Conservation (phyloP, 2,329 filamentous ascomycete genomes). For the Xylariales sp. region DNA sequence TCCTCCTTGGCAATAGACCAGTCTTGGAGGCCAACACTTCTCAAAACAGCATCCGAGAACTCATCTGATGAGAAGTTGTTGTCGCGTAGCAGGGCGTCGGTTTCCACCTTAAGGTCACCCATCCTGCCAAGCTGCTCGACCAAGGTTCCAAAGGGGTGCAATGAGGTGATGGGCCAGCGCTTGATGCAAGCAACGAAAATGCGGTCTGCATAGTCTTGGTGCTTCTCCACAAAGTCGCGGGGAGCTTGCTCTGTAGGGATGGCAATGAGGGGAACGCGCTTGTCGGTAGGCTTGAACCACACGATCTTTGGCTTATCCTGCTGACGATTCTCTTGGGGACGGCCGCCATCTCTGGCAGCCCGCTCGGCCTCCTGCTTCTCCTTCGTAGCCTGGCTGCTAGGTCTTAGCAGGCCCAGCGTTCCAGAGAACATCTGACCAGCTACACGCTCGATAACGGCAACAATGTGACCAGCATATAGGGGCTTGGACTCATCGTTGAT, state of each 20-base stretch:
- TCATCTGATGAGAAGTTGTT: conserved; percentile 99
- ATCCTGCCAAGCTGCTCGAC: conserved; percentile 96
- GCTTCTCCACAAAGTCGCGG: conserved; percentile 96
- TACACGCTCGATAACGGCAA: conserved; percentile 94
- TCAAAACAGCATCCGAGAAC: conserved; percentile 92
- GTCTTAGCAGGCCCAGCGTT: conserved; percentile 86
- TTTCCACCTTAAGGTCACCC: conserved; percentile 96
- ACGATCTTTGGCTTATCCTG: conserved; percentile 99
- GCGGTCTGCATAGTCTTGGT: conserved; percentile 93
- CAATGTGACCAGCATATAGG: conserved; percentile 92
- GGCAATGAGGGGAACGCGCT: conserved; percentile 94
- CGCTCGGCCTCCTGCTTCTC: conserved; percentile 99
- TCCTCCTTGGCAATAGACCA: conserved; percentile 86
- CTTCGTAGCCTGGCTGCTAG: conserved; percentile 97
- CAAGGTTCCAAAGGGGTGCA: conserved; percentile 95
- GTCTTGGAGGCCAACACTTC: conserved; percentile 86
- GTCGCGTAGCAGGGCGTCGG: conserved; percentile 91
- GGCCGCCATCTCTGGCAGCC: conserved; percentile 78
- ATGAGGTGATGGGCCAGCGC: conserved; percentile 98
- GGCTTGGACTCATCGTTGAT: conserved; percentile 98
- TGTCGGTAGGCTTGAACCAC: conserved; percentile 99
- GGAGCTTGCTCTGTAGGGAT: conserved; percentile 98
- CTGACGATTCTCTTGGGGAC: conserved; percentile 68
- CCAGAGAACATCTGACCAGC: conserved; percentile 99
- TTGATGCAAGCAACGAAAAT: conserved; percentile 99